Base-by-base conservation (phyloP, 2,329 filamentous ascomycete species). In the Coleophoma eucalyptorum region DNA sequence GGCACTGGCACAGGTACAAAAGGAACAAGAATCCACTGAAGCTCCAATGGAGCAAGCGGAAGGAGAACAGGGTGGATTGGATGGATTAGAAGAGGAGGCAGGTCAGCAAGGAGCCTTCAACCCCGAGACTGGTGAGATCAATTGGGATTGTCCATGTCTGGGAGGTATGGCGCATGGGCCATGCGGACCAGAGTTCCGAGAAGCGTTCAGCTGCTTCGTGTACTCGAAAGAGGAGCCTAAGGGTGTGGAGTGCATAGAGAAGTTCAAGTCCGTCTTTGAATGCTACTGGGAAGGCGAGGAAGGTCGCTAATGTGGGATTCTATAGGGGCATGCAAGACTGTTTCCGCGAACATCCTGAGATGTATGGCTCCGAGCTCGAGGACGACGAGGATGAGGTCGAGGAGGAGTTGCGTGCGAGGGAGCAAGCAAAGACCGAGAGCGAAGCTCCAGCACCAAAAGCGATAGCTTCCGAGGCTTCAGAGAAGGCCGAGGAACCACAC, bases 141-240 rank as follows among this genome's bases (percentile, higher is more conserved):
- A 99, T 78, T 99, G 94, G 94, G 94, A 97, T 69, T 99, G 94
- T 71, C 94, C 94, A 15, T 99, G 94, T 69, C 76, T 99, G 33
- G 94, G 94, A 45, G 94, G 94, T 48, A 99, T 99, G 94, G 94
- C 94, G 7, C 75, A 96, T 66, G 94, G 94, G 0, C 94, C 94
- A 49, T 99, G 94, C 67, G 94, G 94, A 44, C 90, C 95, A 67
- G 86, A 97, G 65, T 99, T 99, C 80, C 91, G 87, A 76, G 85
- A 86, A 20, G 94, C 94, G 0, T 99, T 99, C 65, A 96, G 91
- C 80, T 99, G 94, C 75, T 99, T 99, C 65, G 91, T 99, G n/a
- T 94, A 86, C 74, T 96, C 90, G 3, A 84, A 83, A 40, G 90
- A 96, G 67, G 94, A 99, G 67, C 92, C 92, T 34, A 99, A 99